phyloP scores from a whole-genome alignment of 805 yeast species.

The Teunomyces barrocoloradensis region DNA sequence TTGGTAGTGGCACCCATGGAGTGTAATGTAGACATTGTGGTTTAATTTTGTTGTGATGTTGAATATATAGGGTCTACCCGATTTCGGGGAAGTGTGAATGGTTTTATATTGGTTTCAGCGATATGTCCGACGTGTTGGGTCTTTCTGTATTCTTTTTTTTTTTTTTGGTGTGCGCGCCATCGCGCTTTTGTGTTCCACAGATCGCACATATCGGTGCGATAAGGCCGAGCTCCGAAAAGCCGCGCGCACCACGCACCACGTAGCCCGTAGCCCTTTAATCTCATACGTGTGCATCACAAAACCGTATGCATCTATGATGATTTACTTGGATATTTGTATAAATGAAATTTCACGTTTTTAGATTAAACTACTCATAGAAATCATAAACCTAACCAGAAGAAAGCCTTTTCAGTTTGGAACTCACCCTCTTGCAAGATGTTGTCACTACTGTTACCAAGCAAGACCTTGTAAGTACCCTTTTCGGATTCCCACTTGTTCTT shows the following conservation, averaged over 20 bases:
- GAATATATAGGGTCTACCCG: background rate
- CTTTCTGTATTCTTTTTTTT: background rate
- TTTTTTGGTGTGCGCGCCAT: background rate
- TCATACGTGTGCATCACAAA: too few relatives aligned
- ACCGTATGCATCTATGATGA: too few relatives aligned
- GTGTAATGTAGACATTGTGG: background rate
- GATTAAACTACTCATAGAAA: background rate
- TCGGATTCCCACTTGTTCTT: slow-evolving; percentile 50
- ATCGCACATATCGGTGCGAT: slow-evolving; percentile 3
- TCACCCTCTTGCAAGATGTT: slow-evolving; percentile 18
- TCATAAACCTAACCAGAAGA: slow-evolving; percentile 8
- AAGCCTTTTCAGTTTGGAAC: slow-evolving; percentile 17
- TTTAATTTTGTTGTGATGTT: background rate
- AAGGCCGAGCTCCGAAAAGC: background rate
- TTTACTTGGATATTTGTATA: too few relatives aligned
- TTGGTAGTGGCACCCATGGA: slow-evolving; percentile 30
- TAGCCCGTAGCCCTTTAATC: too few relatives aligned
- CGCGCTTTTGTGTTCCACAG: background rate
- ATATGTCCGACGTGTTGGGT: background rate
- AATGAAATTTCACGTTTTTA: too few relatives aligned
- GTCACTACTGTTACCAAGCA: slow-evolving; percentile 43
- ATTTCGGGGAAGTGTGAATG: background rate
- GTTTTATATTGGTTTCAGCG: slow-evolving; percentile 1
- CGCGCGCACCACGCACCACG: too few relatives aligned
- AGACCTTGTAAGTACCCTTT: slow-evolving; percentile 48